A percentile compares a stretch with the other conserved stretches of the same genome.
phyloP scores from a whole-genome alignment of 768 basidiomycete species.

The Chalciporus sphaerocephalus region DNA sequence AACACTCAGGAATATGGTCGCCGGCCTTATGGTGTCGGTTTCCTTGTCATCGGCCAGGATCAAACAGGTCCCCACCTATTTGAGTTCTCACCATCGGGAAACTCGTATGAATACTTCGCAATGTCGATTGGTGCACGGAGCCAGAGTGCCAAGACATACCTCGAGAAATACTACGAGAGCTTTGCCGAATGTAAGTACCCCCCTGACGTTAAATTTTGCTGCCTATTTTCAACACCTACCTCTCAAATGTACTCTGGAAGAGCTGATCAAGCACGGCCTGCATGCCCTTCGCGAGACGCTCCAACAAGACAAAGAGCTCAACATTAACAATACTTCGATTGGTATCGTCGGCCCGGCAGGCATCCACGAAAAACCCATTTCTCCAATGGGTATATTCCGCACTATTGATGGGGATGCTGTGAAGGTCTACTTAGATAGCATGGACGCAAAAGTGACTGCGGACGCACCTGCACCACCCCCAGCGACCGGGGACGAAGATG shows the following conservation, averaged over 20 bases:
- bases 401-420: conserved; percentile 84
- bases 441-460: conserved; percentile 65
- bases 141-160: conserved; percentile 97
- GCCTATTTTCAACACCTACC: background rate
- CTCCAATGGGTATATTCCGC: conserved; percentile 64
- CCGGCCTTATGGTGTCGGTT: conserved; percentile 96
- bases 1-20: conserved; percentile 99
- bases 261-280: conserved; percentile 88
- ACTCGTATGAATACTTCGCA: conserved; percentile 95
- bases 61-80: conserved; percentile 96
- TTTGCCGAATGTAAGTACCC: conserved; percentile 77
- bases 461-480: conserved; percentile 38
- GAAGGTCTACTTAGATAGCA: conserved; percentile 67
- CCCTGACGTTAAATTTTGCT: background rate
- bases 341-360: conserved; percentile 82
- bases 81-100: conserved; percentile 97
- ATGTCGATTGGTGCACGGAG: conserved; percentile 98
- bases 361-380: conserved; percentile 48
- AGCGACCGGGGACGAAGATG: conserved; percentile 61
- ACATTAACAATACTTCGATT: conserved; percentile 88
- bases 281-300: conserved; percentile 94
- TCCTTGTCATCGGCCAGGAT: conserved; percentile 95
- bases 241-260: conserved; percentile 69
- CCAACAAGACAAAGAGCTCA: conserved; percentile 97
- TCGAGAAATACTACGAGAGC: conserved; percentile 89